Conservation (phyloP, 352 stramenopile species). For the Globisporangium solare region DNA sequence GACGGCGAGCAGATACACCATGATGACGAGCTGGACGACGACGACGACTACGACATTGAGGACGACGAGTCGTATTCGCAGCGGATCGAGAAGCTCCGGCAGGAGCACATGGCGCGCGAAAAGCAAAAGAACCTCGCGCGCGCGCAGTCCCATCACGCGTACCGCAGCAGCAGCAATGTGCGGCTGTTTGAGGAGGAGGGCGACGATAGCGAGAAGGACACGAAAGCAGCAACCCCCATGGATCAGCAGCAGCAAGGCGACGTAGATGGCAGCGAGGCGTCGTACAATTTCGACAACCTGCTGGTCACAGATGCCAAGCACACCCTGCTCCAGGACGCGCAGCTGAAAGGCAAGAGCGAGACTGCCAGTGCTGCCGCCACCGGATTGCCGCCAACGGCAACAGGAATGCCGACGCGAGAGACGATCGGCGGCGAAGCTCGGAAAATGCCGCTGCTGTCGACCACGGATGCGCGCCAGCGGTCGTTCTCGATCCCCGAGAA, state of each 20-base stretch:
- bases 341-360: background rate
- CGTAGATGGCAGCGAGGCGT: conserved; percentile 20
- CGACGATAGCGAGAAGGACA: background rate
- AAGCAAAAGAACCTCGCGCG: conserved; percentile 34
- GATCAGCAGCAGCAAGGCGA: conserved; percentile 4
- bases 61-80: conserved; percentile 44
- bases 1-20: conserved; percentile 22
- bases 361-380: background rate
- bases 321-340: too few species aligned
- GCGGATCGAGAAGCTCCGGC: conserved; percentile 51
- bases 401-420: conserved; percentile 1
- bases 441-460: conserved; percentile 5
- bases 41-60: conserved; percentile 41
- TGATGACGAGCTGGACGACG: conserved; percentile 28
- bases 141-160: conserved; percentile 6
- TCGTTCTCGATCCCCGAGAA: conserved; percentile 49
- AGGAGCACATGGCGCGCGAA: conserved; percentile 62
- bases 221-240: too few species aligned
- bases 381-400: background rate
- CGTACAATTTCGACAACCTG: conserved; percentile 45
- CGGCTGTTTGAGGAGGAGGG: conserved; percentile 42
- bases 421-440: background rate
- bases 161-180: conserved; percentile 9
- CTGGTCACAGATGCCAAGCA: conserved; percentile 15
- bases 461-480: conserved; percentile 21